These are phyloP conservation scores for Tilletia walkeri DNA, from an alignment of 1,284 basidiomycete species.

Conservation along the genomic window DNA sequence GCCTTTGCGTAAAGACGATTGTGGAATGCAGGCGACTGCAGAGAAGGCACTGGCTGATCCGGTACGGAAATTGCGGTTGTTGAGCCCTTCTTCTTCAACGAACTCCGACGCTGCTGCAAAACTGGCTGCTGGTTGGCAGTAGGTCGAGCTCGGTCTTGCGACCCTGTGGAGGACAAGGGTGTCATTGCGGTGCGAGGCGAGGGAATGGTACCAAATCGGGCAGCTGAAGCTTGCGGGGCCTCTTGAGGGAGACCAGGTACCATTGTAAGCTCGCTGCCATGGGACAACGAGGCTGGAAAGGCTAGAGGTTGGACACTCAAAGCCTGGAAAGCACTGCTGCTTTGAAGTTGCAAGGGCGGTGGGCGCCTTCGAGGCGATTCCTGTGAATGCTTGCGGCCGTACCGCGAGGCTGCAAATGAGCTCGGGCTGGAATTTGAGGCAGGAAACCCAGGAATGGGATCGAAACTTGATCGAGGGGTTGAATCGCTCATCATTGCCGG, in stretches of 20 bases:
- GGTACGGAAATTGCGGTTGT: constrained; percentile 23
- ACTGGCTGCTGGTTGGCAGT: not conserved
- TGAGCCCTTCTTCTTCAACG: constrained; percentile 2
- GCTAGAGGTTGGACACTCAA: not conserved
- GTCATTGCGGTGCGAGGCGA: not conserved
- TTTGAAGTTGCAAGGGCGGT: constrained; percentile 9
- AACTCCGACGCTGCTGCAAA: constrained; percentile 5
- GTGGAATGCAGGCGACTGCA: not conserved
- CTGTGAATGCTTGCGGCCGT: constrained; percentile 10
- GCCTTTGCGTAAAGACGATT: constrained; percentile 32
- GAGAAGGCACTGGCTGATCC: constrained; percentile 5
- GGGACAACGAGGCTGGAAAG: constrained; percentile 19
- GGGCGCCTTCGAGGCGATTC: constrained; percentile 11
- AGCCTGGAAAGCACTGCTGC: not conserved
- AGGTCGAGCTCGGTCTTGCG: no score
- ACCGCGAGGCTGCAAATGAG: constrained; percentile 11
- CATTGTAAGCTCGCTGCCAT: constrained; percentile 21
- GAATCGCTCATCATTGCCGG: not conserved
- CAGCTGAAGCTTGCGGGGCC: not conserved
- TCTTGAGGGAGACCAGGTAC: not conserved
- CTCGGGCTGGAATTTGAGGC: not conserved
- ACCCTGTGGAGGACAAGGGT: no score
- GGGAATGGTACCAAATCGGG: not conserved
- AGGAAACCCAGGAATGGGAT: not conserved
- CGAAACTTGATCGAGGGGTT: constrained; percentile 10